phyloP scores from a whole-genome alignment of 2,329 filamentous ascomycete species.

The Claviceps sp. region DNA sequence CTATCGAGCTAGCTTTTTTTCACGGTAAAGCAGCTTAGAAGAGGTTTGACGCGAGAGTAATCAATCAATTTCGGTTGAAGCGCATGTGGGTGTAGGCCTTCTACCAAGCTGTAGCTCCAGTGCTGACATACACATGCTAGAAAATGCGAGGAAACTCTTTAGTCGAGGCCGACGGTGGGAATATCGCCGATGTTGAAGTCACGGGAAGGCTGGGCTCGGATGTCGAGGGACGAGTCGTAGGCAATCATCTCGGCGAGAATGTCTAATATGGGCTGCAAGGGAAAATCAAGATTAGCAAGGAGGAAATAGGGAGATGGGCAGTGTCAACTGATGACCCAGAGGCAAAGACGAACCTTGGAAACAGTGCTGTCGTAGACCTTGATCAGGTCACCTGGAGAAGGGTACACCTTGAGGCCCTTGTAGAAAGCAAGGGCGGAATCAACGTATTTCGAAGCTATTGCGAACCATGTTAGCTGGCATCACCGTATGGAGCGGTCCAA shows the following conservation, averaged over 20 bases:
- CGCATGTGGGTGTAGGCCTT: background rate
- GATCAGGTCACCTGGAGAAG: constrained; percentile 82
- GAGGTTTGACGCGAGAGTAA: background rate
- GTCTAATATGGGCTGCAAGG: constrained; percentile 67
- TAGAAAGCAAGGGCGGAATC: constrained; percentile 94
- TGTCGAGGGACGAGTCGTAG: constrained; percentile 62
- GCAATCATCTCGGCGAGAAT: constrained; percentile 97
- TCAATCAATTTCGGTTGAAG: background rate
- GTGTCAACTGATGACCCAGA: background rate
- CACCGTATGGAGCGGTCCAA: too few species aligned
- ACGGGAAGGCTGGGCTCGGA: constrained; percentile 29
- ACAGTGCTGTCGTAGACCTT: constrained; percentile 98
- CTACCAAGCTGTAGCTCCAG: background rate
- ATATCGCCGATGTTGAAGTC: constrained; percentile 33
- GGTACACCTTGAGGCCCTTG: constrained; percentile 97
- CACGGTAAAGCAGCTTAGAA: background rate
- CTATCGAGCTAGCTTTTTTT: background rate
- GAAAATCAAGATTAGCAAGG: background rate
- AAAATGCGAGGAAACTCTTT: constrained; percentile 12
- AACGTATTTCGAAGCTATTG: constrained; percentile 49
- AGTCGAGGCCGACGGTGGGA: constrained; percentile 41
- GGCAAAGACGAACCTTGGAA: constrained; percentile 53
- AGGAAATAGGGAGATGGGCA: background rate
- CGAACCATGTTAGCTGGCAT: background rate
- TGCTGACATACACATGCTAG: background rate